Base-by-base conservation (phyloP, 2,329 filamentous ascomycete genomes). In the Periconia sp. region DNA sequence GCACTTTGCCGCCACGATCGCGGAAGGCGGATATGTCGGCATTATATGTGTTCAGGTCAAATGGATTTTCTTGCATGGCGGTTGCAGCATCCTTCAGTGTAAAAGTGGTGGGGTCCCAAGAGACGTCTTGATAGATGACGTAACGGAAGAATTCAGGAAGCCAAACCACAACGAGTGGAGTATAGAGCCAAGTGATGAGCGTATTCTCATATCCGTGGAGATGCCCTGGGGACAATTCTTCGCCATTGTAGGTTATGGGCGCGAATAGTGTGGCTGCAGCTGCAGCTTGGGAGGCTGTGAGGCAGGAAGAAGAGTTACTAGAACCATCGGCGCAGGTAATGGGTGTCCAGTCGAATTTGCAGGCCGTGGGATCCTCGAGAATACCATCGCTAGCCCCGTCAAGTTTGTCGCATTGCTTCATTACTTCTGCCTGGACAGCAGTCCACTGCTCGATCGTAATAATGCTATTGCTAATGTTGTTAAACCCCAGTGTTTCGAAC, bases 311-410 rank as follows among this genome's bases (percentile, higher is more conserved):
- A 36, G 17, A 35, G n/a, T n/a, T n/a, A n/a, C n/a, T n/a, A 13
- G 18, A 4, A 45, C 50, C 26, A 10, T 24, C 38, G 11, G 26
- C 33, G 43, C 46, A 56, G 3, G 47, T 15, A 10, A 53, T 25
- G 3, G 24, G 32, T 4, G 26, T 59, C 33, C 43, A 43, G 24
- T 52, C 43, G 11, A 57, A 52, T 2, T 51, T 23, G 35, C 61
- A 65, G 3, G 17, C 21, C 9, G 34, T 24, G 7, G 75, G 69
- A 47, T 76, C 71, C 52, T 77, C 74, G 28, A 79, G 59, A 39
- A 79, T 72, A 7, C 74, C 75, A 56, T 81, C 78, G 11, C 62
- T 52, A 11, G 72, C 69, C 17, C 75, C 75, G 48, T 81, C 78
- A 5, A 78, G 59, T 4, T 51, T 56, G 49, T 81, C 78, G 54